Base-by-base conservation (phyloP, 495 filamentous ascomycete genomes). In the Aspergillus avenaceus region DNA sequence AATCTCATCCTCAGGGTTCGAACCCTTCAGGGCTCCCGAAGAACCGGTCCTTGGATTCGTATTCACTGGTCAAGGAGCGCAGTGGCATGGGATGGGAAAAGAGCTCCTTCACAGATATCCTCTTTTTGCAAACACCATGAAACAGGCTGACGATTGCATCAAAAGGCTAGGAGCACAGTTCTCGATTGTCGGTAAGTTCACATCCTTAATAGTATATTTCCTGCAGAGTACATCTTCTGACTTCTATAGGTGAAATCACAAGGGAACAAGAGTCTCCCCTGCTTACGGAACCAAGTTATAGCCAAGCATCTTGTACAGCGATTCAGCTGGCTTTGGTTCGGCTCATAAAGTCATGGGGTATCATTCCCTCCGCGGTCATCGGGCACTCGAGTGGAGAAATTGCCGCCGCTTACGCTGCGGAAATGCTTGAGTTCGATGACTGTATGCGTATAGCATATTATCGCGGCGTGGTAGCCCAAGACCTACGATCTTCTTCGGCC, bases 81-180 rank as follows among this genome's bases (percentile, higher is more conserved):
- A 82, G 48, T 84, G 77, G 77, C 54, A 70, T 28, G 74, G 70
- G 22, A 84, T 84, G 81, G 80, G 80, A 1, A 72, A 76, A 1
- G 78, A 80, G 58, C 69, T 82, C 0, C 62, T 78, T 22, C 50
- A 53, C 0, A 64, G 65, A 6, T 75, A 73, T 47, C 66, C 66
- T 0, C 58, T 51, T 1, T 55, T 55, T n/a, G 7, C 11, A 3
- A 65, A 63, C 0, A 64, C 71, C 27, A 46, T 47, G 2, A 45
- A 36, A 1, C 13, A 36, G 4, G 45, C 63, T 3, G 50, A 62
- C 24, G n/a, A 29, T 2, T 46, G 24, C 19, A 42, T 52, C n/a
- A 12, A 22, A 4, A 9, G 5, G 2, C 41, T 45, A 2, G 29
- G 31, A 9, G 49, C 45, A n/a, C 31, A 23, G 6, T 47, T 47